Conservation (phyloP, 164 flowering plant genomes). For the Cinnamomum chago region DNA sequence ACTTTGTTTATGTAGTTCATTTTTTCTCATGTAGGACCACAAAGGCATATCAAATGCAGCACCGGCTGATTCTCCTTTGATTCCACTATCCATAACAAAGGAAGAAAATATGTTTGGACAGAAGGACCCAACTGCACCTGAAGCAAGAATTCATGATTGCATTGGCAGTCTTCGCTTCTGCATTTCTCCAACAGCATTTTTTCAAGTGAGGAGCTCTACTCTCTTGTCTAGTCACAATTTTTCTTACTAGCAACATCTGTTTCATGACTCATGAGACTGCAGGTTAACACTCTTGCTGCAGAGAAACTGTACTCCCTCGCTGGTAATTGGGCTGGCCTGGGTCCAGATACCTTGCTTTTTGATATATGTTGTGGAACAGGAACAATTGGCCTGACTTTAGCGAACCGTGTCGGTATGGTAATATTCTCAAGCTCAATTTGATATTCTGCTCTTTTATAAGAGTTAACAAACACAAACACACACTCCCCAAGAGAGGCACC, state of each 20-base stretch:
- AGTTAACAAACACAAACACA: too few relatives aligned
- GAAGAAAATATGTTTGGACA: conserved; percentile 20
- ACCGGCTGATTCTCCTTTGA: conserved; percentile 84
- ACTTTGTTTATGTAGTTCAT: conserved; percentile 2
- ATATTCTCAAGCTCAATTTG: conserved; percentile 22
- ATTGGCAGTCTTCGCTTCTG: conserved; percentile 66
- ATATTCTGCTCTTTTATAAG: background rate
- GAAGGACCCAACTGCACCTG: conserved; percentile 23
- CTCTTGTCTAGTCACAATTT: conserved; percentile 1
- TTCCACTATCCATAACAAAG: conserved; percentile 40
- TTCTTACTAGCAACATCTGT: background rate
- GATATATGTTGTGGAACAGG: conserved; percentile 97
- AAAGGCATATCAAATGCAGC: conserved; percentile 93
- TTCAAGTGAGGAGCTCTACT: conserved; percentile 51
- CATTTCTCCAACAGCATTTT: conserved; percentile 96
- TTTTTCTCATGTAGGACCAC: conserved; percentile 70
- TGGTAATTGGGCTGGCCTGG: conserved; percentile 95
- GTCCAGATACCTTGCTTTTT: conserved; percentile 88
- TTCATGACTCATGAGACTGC: conserved; percentile 21
- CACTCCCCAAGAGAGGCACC: too few relatives aligned
- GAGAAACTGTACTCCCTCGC: conserved; percentile 64
- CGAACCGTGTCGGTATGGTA: conserved; percentile 98
- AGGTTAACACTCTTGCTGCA: conserved; percentile 45
- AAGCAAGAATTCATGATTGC: conserved; percentile 77
- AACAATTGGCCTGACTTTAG: conserved; percentile 90